Percentiles rank a stretch among this genome's conserved stretches.
These are phyloP conservation scores for Aspergillus sp. DNA, from an alignment of 2,329 filamentous ascomycete species.

Conservation along the genomic window DNA sequence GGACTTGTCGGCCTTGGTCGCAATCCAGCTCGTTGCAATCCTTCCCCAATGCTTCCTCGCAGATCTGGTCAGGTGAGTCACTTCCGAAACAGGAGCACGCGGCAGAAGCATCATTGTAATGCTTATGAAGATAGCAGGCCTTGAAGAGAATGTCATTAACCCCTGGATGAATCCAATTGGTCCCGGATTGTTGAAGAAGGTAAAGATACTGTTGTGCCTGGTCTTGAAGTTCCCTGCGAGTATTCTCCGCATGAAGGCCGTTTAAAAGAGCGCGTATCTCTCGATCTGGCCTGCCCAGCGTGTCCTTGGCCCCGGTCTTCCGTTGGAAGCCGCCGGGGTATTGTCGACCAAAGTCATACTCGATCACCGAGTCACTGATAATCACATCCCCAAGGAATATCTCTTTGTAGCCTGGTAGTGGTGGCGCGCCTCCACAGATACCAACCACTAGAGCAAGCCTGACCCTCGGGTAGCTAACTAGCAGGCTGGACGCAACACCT, in stretches of 20 bases:
- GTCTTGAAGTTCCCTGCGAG: not conserved
- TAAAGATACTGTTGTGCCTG: constrained; percentile 1
- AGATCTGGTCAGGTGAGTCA: constrained; percentile 1
- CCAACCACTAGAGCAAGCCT: too few species aligned
- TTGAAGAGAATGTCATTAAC: constrained; percentile 7
- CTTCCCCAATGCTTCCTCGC: constrained; percentile 1
- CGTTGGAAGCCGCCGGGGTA: too few species aligned
- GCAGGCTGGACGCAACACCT: too few species aligned
- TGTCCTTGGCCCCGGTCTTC: too few species aligned
- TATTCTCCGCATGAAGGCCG: not conserved
- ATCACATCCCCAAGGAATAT: too few species aligned
- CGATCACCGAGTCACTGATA: too few species aligned
- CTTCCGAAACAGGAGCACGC: constrained; percentile 1
- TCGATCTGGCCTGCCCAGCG: not conserved
- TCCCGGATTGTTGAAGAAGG: not conserved
- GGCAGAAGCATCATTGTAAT: not conserved
- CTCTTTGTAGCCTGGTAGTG: too few species aligned
- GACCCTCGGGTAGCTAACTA: too few species aligned
- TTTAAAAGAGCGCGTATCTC: constrained; percentile 6
- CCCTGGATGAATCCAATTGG: not conserved
- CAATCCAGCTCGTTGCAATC: constrained; percentile 4
- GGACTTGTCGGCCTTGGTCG: not conserved
- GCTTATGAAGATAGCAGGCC: constrained; percentile 10
- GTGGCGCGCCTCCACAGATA: too few species aligned
- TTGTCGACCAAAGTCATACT: too few species aligned